Evolutionary conservation across 2,329 filamentous ascomycete species (phyloP).

Genomic region (Geoglossum cookeanum): DNA sequence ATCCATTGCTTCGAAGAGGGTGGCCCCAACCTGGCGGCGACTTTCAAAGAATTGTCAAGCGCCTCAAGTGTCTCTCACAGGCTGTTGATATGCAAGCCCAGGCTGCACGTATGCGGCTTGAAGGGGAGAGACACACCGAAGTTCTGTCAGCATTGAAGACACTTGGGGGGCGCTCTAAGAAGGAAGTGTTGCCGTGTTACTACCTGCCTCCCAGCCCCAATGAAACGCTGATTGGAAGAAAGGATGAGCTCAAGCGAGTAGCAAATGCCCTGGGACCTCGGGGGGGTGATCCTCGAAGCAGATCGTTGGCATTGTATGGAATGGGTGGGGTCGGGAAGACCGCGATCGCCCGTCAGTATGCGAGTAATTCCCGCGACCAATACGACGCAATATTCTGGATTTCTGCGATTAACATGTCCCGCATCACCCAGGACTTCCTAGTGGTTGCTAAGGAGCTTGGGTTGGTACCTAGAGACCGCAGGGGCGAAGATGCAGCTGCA

Average conservation of each 20-base stretch:
- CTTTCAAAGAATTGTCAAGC: constrained; percentile 6
- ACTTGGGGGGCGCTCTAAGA: not conserved
- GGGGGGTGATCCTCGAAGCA: not conserved
- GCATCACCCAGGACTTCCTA: constrained; percentile 12
- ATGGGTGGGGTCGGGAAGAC: constrained; percentile 16
- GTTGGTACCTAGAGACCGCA: constrained; percentile 4
- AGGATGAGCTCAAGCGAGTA: constrained; percentile 4
- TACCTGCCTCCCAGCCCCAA: constrained; percentile 9
- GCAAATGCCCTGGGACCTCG: not conserved
- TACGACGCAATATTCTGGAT: constrained; percentile 15
- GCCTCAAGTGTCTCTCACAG: constrained; percentile 14
- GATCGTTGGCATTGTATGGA: constrained; percentile 9
- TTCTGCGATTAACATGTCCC: constrained; percentile 4
- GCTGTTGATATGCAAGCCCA: constrained; percentile 16
- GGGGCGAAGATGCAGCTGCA: constrained; percentile 10
- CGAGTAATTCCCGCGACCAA: constrained; percentile 9
- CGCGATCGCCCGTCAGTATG: constrained; percentile 16
- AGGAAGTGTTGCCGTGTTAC: constrained; percentile 7
- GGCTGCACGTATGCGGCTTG: constrained; percentile 13
- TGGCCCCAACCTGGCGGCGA: not conserved
- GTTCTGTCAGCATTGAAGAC: not conserved
- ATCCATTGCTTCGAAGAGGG: not conserved
- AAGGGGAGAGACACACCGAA: constrained; percentile 6
- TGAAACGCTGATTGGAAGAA: constrained; percentile 9
- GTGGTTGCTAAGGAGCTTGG: constrained; percentile 8